Evolutionary conservation across 768 basidiomycete species (phyloP).

Genomic region (Sistotremastrum niveocremeum): DNA sequence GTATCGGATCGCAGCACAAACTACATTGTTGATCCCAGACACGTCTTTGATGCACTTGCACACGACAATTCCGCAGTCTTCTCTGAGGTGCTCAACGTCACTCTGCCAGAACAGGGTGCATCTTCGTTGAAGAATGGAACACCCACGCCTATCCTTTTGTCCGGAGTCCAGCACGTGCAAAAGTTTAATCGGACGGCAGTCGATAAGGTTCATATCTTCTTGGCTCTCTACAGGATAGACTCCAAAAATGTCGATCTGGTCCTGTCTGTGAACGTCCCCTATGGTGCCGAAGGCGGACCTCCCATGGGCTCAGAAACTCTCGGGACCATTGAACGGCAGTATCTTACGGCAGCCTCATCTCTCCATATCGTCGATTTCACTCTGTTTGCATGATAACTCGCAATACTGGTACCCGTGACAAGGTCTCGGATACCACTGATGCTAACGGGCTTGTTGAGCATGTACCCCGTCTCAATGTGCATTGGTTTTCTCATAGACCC

Average conservation of each 20-base stretch:
- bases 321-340: conserved; percentile 30
- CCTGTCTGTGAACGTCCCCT: conserved; percentile 72
- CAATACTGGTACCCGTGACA: background rate
- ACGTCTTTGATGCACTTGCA: conserved; percentile 81
- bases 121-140: conserved; percentile 31
- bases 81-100: conserved; percentile 29
- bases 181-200: conserved; percentile 57
- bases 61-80: conserved; percentile 73
- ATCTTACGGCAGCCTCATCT: conserved; percentile 40
- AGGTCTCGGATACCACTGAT: too few species aligned
- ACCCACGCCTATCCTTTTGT: conserved; percentile 46
- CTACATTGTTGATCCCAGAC: conserved; percentile 33
- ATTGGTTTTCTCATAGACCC: too few species aligned
- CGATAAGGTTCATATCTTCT: conserved; percentile 62
- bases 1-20: background rate
- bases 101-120: conserved; percentile 22
- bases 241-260: conserved; percentile 68
- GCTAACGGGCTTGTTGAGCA: too few species aligned
- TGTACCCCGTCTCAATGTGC: too few species aligned
- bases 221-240: conserved; percentile 72
- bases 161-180: conserved; percentile 53
- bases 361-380: conserved; percentile 53
- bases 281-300: conserved; percentile 29
- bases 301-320: conserved; percentile 27
- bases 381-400: conserved; percentile 44